Percentiles rank a stretch among this genome's conserved stretches.
phyloP scores from a whole-genome alignment of 2,329 filamentous ascomycete species.

The Fusarium globosum region DNA sequence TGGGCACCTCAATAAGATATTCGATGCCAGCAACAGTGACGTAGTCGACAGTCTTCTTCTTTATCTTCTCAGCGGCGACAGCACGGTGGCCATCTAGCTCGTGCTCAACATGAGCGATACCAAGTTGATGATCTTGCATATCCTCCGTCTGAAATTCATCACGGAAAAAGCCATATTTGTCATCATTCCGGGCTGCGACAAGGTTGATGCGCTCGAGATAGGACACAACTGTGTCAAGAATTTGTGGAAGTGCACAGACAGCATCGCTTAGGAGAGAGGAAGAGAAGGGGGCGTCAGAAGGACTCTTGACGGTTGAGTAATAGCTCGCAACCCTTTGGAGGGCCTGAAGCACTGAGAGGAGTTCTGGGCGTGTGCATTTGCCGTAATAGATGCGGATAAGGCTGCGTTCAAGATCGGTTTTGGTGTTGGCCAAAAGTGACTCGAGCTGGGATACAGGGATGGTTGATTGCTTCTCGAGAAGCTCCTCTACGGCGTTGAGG shows the following conservation, averaged over 20 bases:
- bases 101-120: conserved; percentile 91
- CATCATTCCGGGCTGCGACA: conserved; percentile 83
- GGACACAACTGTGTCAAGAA: conserved; percentile 75
- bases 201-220: conserved; percentile 89
- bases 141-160: conserved; percentile 88
- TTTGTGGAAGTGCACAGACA: conserved; percentile 79
- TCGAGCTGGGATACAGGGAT: conserved; percentile 78
- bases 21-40: conserved; percentile 90
- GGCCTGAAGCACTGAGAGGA: conserved; percentile 85
- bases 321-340: conserved; percentile 84
- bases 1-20: conserved; percentile 92
- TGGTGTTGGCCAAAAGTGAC: conserved; percentile 75
- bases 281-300: conserved; percentile 76
- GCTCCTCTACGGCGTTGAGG: conserved; percentile 85
- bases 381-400: conserved; percentile 97
- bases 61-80: conserved; percentile 77
- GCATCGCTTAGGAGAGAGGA: conserved; percentile 77
- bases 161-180: conserved; percentile 94
- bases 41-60: conserved; percentile 78
- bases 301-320: conserved; percentile 74
- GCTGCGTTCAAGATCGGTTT: conserved; percentile 88
- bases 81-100: conserved; percentile 83
- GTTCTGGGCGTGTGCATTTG: conserved; percentile 90
- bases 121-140: conserved; percentile 88
- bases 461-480: conserved; percentile 75